Evolutionary conservation across 495 filamentous ascomycete species (phyloP).

Genomic region (Penicillium egyptiacum): DNA sequence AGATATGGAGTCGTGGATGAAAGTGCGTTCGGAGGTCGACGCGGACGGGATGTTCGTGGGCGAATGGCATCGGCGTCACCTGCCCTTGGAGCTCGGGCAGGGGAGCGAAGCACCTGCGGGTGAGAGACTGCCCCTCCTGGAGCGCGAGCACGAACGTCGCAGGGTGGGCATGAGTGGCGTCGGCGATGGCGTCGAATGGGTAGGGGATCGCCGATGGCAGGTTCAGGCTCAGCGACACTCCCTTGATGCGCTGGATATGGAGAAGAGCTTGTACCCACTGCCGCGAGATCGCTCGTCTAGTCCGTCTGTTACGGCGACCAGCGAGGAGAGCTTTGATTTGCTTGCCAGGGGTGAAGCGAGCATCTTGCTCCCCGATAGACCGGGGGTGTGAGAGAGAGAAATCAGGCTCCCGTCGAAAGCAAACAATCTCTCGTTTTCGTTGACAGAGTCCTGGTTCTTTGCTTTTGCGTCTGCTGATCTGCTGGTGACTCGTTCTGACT

Average conservation of each 20-base stretch:
- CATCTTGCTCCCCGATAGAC: constrained; percentile 37
- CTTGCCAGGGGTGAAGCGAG: constrained; percentile 49
- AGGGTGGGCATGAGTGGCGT: constrained; percentile 30
- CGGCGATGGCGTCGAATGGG: constrained; percentile 57
- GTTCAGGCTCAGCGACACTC: neutral
- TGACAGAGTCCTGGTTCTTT: neutral
- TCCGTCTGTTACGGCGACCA: constrained; percentile 45
- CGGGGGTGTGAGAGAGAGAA: constrained; percentile 7
- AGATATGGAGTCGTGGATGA: constrained; percentile 62
- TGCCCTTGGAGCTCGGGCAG: constrained; percentile 47
- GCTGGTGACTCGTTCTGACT: neutral
- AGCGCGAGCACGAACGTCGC: constrained; percentile 41
- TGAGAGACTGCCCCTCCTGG: constrained; percentile 42
- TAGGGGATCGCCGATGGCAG: constrained; percentile 47
- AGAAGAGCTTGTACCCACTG: constrained; percentile 24
- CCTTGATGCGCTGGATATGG: neutral
- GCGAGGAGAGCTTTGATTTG: constrained; percentile 66
- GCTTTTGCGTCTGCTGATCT: constrained; percentile 9
- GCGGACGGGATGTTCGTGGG: constrained; percentile 89
- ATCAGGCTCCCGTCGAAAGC: constrained; percentile 9
- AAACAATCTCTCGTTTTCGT: constrained; percentile 3
- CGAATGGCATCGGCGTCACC: constrained; percentile 76
- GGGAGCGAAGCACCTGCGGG: constrained; percentile 12
- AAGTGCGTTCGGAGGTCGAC: constrained; percentile 72
- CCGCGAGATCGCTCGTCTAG: constrained; percentile 25